A percentile compares a stretch with the other conserved stretches of the same genome.
phyloP scores from a whole-genome alignment of 225 moss, liverwort and hornwort genomes.

The Pseudisothecium myosuroides region DNA sequence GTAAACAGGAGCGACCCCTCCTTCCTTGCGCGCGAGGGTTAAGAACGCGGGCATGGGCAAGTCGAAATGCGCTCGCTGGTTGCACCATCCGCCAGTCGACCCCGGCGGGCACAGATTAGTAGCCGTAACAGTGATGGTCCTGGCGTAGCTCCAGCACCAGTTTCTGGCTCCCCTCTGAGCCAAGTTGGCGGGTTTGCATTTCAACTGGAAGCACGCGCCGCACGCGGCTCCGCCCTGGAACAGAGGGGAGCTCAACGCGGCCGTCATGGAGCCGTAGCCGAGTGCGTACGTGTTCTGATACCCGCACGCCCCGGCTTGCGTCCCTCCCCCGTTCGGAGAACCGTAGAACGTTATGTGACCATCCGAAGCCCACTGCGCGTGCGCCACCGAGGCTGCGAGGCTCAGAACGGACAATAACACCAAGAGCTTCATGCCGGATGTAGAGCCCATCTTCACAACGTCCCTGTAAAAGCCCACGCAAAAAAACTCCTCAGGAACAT shows the following conservation, averaged over 20 bases:
- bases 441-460: slow-evolving; percentile 4
- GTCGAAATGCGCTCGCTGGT: slow-evolving; percentile 22
- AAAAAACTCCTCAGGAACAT: not conserved
- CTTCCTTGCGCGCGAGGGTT: not conserved
- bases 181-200: not conserved
- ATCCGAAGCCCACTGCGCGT: not conserved
- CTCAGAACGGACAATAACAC: not conserved
- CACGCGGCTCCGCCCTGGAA: slow-evolving; percentile 11
- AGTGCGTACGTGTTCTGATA: slow-evolving; percentile 26
- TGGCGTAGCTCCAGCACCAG: slow-evolving; percentile 8
- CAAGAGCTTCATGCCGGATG: not conserved
- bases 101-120: slow-evolving; percentile 39
- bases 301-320: slow-evolving; percentile 29
- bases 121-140: slow-evolving; percentile 13
- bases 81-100: slow-evolving; percentile 31
- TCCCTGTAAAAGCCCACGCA: not conserved
- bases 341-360: slow-evolving; percentile 27
- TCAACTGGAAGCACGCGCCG: slow-evolving; percentile 28
- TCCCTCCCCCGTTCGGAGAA: not conserved
- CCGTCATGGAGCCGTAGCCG: slow-evolving; percentile 31
- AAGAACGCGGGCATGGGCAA: slow-evolving; percentile 32
- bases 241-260: slow-evolving; percentile 25
- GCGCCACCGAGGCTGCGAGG: not conserved
- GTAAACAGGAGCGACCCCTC: slow-evolving; percentile 32
- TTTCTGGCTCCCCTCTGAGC: not conserved